Evolutionary conservation across 2,329 filamentous ascomycete species (phyloP), one percentile per base, ranked within the genome.

Genomic region (Hymenotorrendiella dingleyae): DNA sequence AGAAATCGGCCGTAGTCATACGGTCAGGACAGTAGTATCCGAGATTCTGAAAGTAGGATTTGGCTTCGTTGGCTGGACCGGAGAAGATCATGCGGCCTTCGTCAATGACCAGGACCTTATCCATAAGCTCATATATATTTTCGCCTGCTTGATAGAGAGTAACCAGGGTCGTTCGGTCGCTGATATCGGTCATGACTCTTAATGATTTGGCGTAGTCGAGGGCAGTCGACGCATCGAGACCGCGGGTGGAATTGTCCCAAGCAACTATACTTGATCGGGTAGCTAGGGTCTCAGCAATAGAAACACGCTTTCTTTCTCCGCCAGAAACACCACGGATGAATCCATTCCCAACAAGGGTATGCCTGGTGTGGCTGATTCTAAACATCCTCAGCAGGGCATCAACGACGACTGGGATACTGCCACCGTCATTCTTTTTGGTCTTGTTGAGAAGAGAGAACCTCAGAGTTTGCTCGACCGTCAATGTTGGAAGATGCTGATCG

Each of bases 311-410:
- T 26, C 86, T 68, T 65, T 93, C 86, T 43, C 86, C 86, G 54
- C 86, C 86, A 34, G 81, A 86, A 0, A 91, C 82, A 61, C 86
- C 86, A 34, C 84, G 76, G 6, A 81, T 74, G 54, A 66, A 74
- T 37, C 53, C 54, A 55, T 90, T 80, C n/a, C 86, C 86, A 1
- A 91, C 84, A 1, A 78, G 69, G 0, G 86, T 91, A 54, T 85
- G 72, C 54, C 76, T 79, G 0, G 84, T 89, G 56, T 91, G 85
- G 11, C 70, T 71, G 43, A 91, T 89, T 10, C 83, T 84, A 51
- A 91, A 90, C 69, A 89, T 87, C 56, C 80, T 82, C 60, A 89
- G 65, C 33, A 91, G n/a, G n/a, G n/a, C n/a, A n/a, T n/a, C n/a
- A n/a, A n/a, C n/a, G n/a, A n/a, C n/a, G n/a, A n/a, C n/a, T n/a